These are phyloP conservation scores for Flammula alnicola DNA, from an alignment of 1,284 basidiomycete species.

Conservation along the genomic window DNA sequence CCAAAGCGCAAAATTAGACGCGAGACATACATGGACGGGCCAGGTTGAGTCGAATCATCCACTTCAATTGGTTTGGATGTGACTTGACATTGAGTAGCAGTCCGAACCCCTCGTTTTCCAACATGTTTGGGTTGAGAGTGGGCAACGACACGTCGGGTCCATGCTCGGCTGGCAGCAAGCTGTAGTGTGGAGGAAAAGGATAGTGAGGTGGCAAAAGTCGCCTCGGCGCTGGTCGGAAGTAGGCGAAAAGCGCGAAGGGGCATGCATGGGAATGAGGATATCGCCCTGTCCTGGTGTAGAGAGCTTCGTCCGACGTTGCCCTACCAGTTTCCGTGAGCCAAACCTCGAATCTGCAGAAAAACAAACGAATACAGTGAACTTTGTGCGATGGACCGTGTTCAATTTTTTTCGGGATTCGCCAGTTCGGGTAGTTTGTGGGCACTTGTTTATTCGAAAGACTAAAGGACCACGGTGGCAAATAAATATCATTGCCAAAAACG, in stretches of 20 bases:
- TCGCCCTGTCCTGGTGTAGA: constrained; percentile 4
- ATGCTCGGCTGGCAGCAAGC: constrained; percentile 56
- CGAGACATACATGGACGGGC: constrained; percentile 17
- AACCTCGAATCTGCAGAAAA: background rate
- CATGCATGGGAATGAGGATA: constrained; percentile 58
- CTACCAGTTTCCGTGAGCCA: background rate
- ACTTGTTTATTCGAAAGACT: constrained; percentile 15
- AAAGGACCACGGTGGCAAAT: background rate
- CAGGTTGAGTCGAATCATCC: constrained; percentile 3
- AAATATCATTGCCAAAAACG: too few species aligned
- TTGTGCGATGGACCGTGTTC: background rate
- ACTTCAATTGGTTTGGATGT: constrained; percentile 13
- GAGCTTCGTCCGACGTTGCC: background rate
- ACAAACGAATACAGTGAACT: background rate
- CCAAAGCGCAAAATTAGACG: background rate
- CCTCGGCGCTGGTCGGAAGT: constrained; percentile 25
- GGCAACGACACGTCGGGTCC: constrained; percentile 38
- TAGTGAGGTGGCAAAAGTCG: constrained; percentile 24
- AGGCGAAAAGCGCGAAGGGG: constrained; percentile 50
- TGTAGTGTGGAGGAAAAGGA: constrained; percentile 50
- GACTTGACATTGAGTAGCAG: constrained; percentile 9
- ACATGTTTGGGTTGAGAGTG: constrained; percentile 11
- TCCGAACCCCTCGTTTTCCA: constrained; percentile 12
- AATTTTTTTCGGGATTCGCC: constrained; percentile 16
- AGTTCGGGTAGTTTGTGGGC: constrained; percentile 10